Percentiles rank a stretch among this genome's conserved stretches.
Evolutionary conservation across 495 filamentous ascomycete species (phyloP).

Genomic region (Diplogelasinospora grovesii): DNA sequence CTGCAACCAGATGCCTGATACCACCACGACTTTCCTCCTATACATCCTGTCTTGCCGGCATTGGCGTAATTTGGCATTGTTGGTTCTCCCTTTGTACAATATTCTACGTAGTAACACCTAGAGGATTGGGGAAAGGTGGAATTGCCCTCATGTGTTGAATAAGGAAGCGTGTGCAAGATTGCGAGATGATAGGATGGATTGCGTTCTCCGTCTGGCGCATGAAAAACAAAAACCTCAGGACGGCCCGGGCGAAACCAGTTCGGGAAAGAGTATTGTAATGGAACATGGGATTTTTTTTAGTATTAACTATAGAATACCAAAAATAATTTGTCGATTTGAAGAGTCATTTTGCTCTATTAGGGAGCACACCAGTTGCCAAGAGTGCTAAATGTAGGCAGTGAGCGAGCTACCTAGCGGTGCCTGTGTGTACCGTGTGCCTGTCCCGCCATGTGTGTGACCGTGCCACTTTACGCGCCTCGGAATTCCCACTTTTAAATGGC

Average conservation of each 20-base stretch:
- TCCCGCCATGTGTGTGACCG: constrained; percentile 10
- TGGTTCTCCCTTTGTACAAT: constrained; percentile 15
- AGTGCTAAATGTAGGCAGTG: background rate
- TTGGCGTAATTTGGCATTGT: background rate
- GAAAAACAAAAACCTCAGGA: no score
- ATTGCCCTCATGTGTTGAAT: no score
- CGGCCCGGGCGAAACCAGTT: no score
- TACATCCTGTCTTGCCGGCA: background rate
- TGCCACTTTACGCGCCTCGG: constrained; percentile 20
- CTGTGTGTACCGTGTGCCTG: background rate
- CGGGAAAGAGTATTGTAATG: no score
- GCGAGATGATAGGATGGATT: no score
- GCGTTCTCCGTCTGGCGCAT: no score
- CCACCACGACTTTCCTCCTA: background rate
- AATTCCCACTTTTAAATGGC: constrained; percentile 7
- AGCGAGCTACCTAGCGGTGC: background rate
- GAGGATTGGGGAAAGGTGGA: constrained; percentile 15
- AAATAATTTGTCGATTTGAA: no score
- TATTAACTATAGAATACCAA: no score
- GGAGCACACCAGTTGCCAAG: no score
- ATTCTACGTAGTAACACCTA: constrained; percentile 18
- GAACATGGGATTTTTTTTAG: no score
- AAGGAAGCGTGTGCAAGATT: no score
- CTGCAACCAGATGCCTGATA: background rate
- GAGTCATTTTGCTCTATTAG: no score